Conservation (phyloP, 805 yeast genomes). For the Hanseniaspora lachancei region DNA sequence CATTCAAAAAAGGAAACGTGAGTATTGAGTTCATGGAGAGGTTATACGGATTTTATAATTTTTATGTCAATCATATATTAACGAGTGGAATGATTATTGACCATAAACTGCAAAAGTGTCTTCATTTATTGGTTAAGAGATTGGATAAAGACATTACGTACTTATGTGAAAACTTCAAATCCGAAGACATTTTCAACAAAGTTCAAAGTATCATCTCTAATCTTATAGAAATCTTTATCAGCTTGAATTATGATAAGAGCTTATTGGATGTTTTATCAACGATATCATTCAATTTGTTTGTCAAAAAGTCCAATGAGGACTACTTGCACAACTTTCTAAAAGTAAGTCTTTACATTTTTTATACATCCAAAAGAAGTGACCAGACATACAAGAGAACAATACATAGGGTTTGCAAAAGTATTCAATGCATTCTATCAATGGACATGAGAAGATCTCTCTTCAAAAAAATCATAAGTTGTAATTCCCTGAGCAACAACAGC, state of each 20-base stretch:
- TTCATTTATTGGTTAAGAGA: not conserved
- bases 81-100: not conserved
- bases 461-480: constrained; percentile 18
- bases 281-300: constrained; percentile 22
- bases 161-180: not conserved
- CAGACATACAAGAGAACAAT: constrained; percentile 14
- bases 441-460: constrained; percentile 16
- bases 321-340: constrained; percentile 16
- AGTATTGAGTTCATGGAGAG: not conserved
- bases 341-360: constrained; percentile 15
- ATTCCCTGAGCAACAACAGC: constrained; percentile 12
- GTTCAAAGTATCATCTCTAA: not conserved
- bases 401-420: constrained; percentile 16
- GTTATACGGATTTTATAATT: constrained; percentile 10
- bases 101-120: not conserved
- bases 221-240: not conserved
- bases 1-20: not conserved
- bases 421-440: constrained; percentile 14
- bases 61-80: constrained; percentile 3
- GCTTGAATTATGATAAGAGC: not conserved
- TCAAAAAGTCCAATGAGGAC: constrained; percentile 14
- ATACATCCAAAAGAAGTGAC: not conserved
- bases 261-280: constrained; percentile 20
- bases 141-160: not conserved
- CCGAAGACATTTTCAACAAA: not conserved